phyloP scores from a whole-genome alignment of 768 basidiomycete species.

The Auricularia sp. region DNA sequence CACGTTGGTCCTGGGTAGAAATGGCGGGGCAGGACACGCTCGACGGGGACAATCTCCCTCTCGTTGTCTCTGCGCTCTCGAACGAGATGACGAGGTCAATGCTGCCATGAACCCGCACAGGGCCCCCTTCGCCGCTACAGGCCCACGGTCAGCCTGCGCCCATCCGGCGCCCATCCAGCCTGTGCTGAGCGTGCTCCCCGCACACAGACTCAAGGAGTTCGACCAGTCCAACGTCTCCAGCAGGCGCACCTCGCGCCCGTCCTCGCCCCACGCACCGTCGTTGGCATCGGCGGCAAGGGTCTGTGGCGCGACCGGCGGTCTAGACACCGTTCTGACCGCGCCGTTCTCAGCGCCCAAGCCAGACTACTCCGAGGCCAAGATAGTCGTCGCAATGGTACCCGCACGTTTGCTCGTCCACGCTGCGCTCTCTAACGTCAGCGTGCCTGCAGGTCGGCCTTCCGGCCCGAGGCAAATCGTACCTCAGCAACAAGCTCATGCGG shows the following conservation, averaged over 20 bases:
- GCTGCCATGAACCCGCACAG: not conserved
- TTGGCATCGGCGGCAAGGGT: constrained; percentile 88
- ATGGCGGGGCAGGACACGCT: not conserved
- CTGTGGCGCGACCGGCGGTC: constrained; percentile 7
- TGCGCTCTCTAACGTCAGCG: not conserved
- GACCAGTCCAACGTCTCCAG: constrained; percentile 66
- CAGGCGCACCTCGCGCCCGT: constrained; percentile 57
- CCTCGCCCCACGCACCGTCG: constrained; percentile 77
- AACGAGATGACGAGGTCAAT: not conserved
- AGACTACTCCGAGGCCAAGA: constrained; percentile 97
- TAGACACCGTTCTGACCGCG: constrained; percentile 4
- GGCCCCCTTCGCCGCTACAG: not conserved
- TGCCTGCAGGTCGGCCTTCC: constrained; percentile 76
- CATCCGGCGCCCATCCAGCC: not conserved
- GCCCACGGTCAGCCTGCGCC: not conserved
- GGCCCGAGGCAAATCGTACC: constrained; percentile 96
- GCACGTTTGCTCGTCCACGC: not conserved
- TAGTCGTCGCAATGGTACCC: constrained; percentile 89
- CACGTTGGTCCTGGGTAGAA: not conserved
- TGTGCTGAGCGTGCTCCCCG: not conserved
- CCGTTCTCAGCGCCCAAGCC: constrained; percentile 71
- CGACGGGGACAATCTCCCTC: not conserved
- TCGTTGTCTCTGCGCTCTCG: not conserved
- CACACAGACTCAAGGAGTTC: constrained; percentile 48
- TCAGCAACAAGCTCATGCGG: constrained; percentile 94